Base-by-base conservation (phyloP, 2,329 filamentous ascomycete genomes). In the Tolypocladium sp. region DNA sequence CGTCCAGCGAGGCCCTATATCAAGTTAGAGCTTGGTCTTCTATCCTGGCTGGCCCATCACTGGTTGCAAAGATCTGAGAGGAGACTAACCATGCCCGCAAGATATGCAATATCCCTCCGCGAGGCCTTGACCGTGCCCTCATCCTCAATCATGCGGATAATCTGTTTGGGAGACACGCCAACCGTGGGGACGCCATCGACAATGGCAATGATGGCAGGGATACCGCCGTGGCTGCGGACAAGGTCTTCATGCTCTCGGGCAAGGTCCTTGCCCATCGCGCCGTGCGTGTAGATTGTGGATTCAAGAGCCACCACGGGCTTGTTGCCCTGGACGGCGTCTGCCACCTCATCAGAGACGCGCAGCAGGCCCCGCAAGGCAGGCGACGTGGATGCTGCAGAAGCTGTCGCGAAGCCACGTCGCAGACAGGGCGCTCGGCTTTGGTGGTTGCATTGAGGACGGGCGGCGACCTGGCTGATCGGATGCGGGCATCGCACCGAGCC, bases 251-350 rank as follows among this genome's bases (percentile, higher is more conserved):
- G 83, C 73, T 97, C 91, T 57, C 95, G 82, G 54, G 88, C 82
- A 25, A 84, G 76, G 53, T 82, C 80, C 40, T 85, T 83, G n/a
- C 91, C 90, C 17, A 99, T 79, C 27, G 89, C 86, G 46, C 92
- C 92, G 75, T 99, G 94, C 1, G 94, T 99, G 74, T 99, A 97
- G 66, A 99, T 97, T 5, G 94, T 96, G 2, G 91, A 92, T 74
- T 99, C 94, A 5, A 99, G 81, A 20, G 93, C 94, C 13, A 99
- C 92, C 4, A 99, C 87, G 0, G 94, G 93, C 67, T 85, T 87
- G 59, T 87, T 86, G 15, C 84, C 82, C 49, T 84, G 79, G 55
- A 97, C 73, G 44, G 92, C 93, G 69, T 91, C 85, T 57, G 81
- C 78, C 15, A 99, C 88, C 73, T 97, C 93, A 56, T 93, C 88